These are phyloP conservation scores for Neopestalotiopsis sp. DNA, from an alignment of 2,329 filamentous ascomycete species.

Conservation along the genomic window DNA sequence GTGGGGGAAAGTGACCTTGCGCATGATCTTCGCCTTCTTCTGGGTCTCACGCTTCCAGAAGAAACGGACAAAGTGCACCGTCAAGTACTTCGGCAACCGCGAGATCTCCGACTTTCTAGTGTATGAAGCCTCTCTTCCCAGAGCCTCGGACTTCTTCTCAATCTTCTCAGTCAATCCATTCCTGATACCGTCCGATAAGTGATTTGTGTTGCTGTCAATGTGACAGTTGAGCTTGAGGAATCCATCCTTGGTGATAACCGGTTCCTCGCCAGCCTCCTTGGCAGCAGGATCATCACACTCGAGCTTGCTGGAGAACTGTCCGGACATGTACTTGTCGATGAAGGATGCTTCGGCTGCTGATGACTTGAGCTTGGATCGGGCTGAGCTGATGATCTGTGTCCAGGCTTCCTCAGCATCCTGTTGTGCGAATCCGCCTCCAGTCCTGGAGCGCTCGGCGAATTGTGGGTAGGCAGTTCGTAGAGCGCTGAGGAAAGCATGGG, in stretches of 20 bases:
- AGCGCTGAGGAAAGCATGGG: slow-evolving; percentile 80
- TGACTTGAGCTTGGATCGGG: slow-evolving; percentile 75
- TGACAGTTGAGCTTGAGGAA: slow-evolving; percentile 97
- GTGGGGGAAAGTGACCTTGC: slow-evolving; percentile 94
- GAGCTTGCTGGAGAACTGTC: slow-evolving; percentile 77
- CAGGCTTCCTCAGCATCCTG: slow-evolving; percentile 98
- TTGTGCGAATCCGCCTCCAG: slow-evolving; percentile 87
- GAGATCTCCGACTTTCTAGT: slow-evolving; percentile 92
- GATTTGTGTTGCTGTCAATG: slow-evolving; percentile 86
- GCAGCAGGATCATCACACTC: slow-evolving; percentile 85
- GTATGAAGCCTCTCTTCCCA: slow-evolving; percentile 82
- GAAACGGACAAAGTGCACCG: slow-evolving; percentile 97
- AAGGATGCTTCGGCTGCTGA: slow-evolving; percentile 67
- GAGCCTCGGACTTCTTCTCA: slow-evolving; percentile 82
- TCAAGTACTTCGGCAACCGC: slow-evolving; percentile 90
- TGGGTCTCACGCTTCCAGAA: slow-evolving; percentile 96
- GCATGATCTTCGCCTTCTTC: slow-evolving; percentile 99
- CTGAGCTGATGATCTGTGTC: slow-evolving; percentile 89
- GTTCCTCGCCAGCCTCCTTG: slow-evolving; percentile 74
- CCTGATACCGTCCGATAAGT: slow-evolving; percentile 85
- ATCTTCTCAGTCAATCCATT: slow-evolving; percentile 86
- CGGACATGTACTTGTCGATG: slow-evolving; percentile 89
- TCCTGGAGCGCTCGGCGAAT: slow-evolving; percentile 87
- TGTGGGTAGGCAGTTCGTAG: slow-evolving; percentile 85
- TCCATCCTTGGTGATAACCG: slow-evolving; percentile 69